Evolutionary conservation across 306 rosid genomes (phyloP).

Genomic region (Myrica gale): DNA sequence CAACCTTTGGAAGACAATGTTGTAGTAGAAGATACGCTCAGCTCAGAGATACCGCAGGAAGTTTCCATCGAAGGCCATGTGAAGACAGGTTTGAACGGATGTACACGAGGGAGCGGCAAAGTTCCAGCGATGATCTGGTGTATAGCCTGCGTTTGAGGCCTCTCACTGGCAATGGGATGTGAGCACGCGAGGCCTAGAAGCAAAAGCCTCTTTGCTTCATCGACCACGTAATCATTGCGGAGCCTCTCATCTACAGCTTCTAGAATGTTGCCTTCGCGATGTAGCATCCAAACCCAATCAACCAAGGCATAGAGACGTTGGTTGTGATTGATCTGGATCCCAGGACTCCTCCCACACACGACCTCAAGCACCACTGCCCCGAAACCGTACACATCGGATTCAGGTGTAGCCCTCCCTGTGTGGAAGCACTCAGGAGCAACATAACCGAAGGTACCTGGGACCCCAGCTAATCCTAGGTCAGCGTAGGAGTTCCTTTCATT

Average conservation of each 20-base stretch:
- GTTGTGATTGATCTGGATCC: slow-evolving; percentile 16
- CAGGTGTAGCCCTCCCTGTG: slow-evolving; percentile 50
- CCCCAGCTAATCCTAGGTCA: slow-evolving; percentile 38
- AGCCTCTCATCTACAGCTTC: slow-evolving; percentile 43
- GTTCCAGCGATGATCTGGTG: slow-evolving; percentile 45
- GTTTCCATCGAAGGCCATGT: slow-evolving; percentile 42
- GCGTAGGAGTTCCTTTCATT: slow-evolving; percentile 50
- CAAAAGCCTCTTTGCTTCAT: slow-evolving; percentile 44
- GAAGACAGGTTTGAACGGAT: slow-evolving; percentile 47
- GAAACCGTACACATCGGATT: slow-evolving; percentile 50
- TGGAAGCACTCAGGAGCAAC: slow-evolving; percentile 64
- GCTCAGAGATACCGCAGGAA: slow-evolving; percentile 25
- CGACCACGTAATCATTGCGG: slow-evolving; percentile 17
- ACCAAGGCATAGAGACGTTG: slow-evolving; percentile 30
- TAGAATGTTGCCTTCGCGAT: slow-evolving; percentile 37
- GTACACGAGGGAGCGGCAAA: slow-evolving; percentile 34
- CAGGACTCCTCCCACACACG: slow-evolving; percentile 40
- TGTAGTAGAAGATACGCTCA: slow-evolving; percentile 11
- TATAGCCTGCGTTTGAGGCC: slow-evolving; percentile 46
- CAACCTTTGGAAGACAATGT: slow-evolving; percentile 13
- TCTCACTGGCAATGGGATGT: slow-evolving; percentile 36
- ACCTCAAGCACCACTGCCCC: slow-evolving; percentile 58
- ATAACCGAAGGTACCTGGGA: slow-evolving; percentile 53
- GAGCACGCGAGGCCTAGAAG: slow-evolving; percentile 56
- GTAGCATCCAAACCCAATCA: slow-evolving; percentile 57